Percentiles rank a stretch among this genome's conserved stretches.
Evolutionary conservation across 139 green algal species (phyloP).

Genomic region (Micromonas pusilla): DNA sequence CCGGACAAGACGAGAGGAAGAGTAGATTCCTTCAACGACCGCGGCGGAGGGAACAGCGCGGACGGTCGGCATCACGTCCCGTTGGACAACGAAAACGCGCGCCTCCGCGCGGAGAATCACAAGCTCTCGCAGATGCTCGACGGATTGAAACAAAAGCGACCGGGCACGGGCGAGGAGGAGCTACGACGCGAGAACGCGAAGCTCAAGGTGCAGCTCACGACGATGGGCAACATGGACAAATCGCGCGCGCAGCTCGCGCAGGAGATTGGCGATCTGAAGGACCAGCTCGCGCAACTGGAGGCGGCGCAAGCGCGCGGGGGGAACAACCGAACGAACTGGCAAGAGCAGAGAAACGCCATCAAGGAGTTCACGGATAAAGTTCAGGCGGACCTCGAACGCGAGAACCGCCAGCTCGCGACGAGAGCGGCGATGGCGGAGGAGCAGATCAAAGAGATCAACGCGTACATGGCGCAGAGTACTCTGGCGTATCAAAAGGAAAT

Average conservation of each 20-base stretch:
- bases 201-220: background rate
- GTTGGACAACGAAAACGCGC: background rate
- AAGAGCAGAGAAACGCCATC: conserved; percentile 26
- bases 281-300: conserved; percentile 28
- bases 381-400: conserved; percentile 39
- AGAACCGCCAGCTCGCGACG: conserved; percentile 36
- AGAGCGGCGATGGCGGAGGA: conserved; percentile 52
- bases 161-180: background rate
- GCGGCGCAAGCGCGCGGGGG: background rate
- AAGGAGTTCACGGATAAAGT: conserved; percentile 39
- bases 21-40: no score
- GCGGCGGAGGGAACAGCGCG: no score
- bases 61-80: no score
- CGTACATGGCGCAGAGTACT: conserved; percentile 47
- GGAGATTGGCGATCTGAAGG: conserved; percentile 36
- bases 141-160: background rate
- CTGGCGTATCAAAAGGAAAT: conserved; percentile 60
- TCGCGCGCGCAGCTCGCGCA: conserved; percentile 33
- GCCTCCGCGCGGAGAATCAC: background rate
- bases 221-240: conserved; percentile 28
- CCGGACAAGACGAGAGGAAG: no score
- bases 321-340: conserved; percentile 15
- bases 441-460: conserved; percentile 52
- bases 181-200: background rate
- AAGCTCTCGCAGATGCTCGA: background rate